Evolutionary conservation across 805 yeast species (phyloP).

Genomic region (Clavispora phyllophila): DNA sequence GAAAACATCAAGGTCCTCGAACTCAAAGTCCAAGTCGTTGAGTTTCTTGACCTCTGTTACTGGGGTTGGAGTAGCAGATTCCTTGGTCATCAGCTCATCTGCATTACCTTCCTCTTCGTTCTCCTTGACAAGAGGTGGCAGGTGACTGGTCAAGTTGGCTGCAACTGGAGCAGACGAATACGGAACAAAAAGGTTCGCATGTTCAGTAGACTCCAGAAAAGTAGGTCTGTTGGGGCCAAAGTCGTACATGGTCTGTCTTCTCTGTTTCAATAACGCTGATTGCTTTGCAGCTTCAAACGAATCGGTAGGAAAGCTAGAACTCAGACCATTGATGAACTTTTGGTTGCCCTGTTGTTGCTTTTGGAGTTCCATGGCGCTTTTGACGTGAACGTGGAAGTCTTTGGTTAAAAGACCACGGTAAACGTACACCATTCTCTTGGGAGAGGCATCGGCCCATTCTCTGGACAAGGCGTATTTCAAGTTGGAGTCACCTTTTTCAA

Average conservation of each 20-base stretch:
- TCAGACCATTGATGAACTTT: slow-evolving; percentile 5
- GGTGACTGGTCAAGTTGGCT: slow-evolving; percentile 46
- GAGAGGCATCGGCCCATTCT: slow-evolving; percentile 90
- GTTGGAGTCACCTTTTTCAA: slow-evolving; percentile 75
- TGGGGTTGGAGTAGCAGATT: slow-evolving; percentile 2
- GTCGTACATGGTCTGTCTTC: slow-evolving; percentile 52
- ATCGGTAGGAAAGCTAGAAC: slow-evolving; percentile 13
- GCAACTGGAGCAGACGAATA: slow-evolving; percentile 76
- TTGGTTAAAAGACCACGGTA: slow-evolving; percentile 72
- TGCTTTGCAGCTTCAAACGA: slow-evolving; percentile 34
- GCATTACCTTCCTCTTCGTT: slow-evolving; percentile 5
- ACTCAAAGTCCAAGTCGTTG: slow-evolving; percentile 38
- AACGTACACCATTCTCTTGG: slow-evolving; percentile 83
- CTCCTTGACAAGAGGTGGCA: not conserved
- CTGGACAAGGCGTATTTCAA: slow-evolving; percentile 71
- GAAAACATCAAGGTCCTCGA: slow-evolving; percentile 48
- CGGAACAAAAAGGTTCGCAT: slow-evolving; percentile 53
- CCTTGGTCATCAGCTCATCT: slow-evolving; percentile 1
- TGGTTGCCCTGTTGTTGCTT: slow-evolving; percentile 18
- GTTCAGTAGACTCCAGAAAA: slow-evolving; percentile 38
- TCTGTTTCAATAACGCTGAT: slow-evolving; percentile 31
- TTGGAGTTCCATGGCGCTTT: slow-evolving; percentile 54
- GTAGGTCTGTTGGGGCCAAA: slow-evolving; percentile 40
- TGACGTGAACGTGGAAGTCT: slow-evolving; percentile 72
- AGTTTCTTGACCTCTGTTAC: slow-evolving; percentile 2